A percentile compares a stretch with the other conserved stretches of the same genome.
These are phyloP conservation scores for Gamsiella multidivaricata DNA, from an alignment of 192 early-diverging fungal species.

Conservation along the genomic window DNA sequence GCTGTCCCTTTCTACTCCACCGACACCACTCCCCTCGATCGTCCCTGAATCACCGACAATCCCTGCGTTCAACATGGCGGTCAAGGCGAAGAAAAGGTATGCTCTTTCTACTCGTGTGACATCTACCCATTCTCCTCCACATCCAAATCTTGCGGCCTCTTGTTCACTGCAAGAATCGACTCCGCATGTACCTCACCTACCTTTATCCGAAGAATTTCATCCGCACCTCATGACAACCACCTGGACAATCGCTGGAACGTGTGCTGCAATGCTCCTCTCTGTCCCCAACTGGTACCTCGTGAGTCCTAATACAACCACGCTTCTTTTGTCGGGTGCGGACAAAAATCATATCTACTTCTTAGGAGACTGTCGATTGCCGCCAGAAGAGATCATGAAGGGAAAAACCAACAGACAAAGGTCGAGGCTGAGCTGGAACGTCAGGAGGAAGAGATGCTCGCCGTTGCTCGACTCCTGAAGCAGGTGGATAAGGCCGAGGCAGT, in stretches of 20 bases:
- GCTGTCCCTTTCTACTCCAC: not conserved
- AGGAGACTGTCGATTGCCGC: slow-evolving; percentile 19
- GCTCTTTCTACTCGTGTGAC: not conserved
- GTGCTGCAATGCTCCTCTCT: no score
- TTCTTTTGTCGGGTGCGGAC: no score
- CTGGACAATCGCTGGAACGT: no score
- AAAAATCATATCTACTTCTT: no score
- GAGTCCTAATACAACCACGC: no score
- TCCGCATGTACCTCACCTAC: no score
- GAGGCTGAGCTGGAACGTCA: slow-evolving; percentile 28
- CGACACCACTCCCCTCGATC: not conserved
- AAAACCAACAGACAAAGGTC: not conserved
- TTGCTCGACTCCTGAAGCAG: slow-evolving; percentile 13
- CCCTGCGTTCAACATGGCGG: slow-evolving; percentile 9
- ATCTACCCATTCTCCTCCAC: not conserved
- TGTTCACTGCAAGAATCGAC: no score
- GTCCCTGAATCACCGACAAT: not conserved
- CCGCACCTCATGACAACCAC: not conserved
- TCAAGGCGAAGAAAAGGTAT: slow-evolving; percentile 48
- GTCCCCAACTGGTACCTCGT: no score
- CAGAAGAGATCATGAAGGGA: not conserved
- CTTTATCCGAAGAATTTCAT: slow-evolving; percentile 1
- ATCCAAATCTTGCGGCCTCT: not conserved
- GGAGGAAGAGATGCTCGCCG: slow-evolving; percentile 39
- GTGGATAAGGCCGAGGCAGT: slow-evolving; percentile 8